phyloP scores from a whole-genome alignment of 2,329 filamentous ascomycete genomes.

The Thelonectria olida region DNA sequence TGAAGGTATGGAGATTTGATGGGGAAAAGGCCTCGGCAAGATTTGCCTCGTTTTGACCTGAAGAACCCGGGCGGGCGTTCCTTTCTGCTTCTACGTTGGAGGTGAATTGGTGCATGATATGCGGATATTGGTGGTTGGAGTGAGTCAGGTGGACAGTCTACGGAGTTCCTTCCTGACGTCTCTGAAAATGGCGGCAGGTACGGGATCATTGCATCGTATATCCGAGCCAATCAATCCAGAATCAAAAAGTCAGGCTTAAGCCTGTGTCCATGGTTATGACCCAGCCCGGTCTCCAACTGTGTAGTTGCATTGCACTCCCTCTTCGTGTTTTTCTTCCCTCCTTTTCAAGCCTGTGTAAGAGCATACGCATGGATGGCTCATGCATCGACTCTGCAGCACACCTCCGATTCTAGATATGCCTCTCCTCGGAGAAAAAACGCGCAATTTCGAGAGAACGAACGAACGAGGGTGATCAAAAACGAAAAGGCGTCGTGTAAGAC shows the following conservation, averaged over 20 bases:
- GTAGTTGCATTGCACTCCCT: background rate
- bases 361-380: background rate
- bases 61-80: background rate
- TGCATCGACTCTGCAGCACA: background rate
- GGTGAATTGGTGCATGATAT: background rate
- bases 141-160: background rate
- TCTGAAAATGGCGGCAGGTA: background rate
- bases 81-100: background rate
- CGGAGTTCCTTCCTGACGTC: background rate
- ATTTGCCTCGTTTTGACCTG: background rate
- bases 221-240: slow-evolving; percentile 6
- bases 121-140: background rate
- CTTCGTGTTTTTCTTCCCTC: slow-evolving; percentile 1
- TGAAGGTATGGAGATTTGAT: slow-evolving; percentile 3
- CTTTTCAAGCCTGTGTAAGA: background rate
- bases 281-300: background rate
- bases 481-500: background rate
- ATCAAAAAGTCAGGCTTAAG: background rate
- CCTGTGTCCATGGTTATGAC: background rate
- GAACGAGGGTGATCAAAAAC: background rate
- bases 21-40: background rate
- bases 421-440: background rate
- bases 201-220: background rate
- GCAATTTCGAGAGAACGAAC: background rate
- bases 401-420: background rate